Evolutionary conservation across 345 rosid species (phyloP), one percentile per base, ranked within the genome.

Genomic region (Rhodamnia argentea): DNA sequence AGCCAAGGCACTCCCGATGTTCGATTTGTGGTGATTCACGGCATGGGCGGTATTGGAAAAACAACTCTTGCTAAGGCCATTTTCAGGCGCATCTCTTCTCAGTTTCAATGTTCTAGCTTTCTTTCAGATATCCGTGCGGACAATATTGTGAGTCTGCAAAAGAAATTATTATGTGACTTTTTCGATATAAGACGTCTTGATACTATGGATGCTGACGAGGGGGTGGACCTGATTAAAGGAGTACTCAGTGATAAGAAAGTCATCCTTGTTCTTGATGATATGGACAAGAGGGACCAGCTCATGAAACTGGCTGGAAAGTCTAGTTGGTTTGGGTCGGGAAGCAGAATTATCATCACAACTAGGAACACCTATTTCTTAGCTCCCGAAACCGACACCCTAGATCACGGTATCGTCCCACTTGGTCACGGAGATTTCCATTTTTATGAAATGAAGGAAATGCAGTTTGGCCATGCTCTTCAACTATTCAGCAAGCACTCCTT

Each of bases 351-450:
- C 14, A 64, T 29, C 0, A 64, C 76, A 15, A 64, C 76, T 29
- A 64, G 42, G 22, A 64, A 64, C 76, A 29, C 40, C 6, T 0
- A 0, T 0, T 29, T 29, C 5, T 64, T 64, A 0, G 42, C 76
- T 64, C 5, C 22, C 1, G 11, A 62, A 62, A 29, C 23, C 1
- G 0, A 64, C 22, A 29, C 1, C 70, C 4, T 0, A 60, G 74
- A 60, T 15, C 42, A 16, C 3, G 7, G 0, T 62, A 62, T 1
- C 0, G 0, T 15, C 22, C 75, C 1, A 7, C 4, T 27, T 0
- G 0, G 10, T 14, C 75, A 62, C 42, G 11, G 1, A 15, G 42
- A 64, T 64, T 64, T 62, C 1, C 14, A 0, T 8, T 64, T 64
- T 7, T 29, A 64, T 64, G 76, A 64, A 64, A 64, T 64, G 76